A percentile compares a stretch with the other conserved stretches of the same genome.
Conservation (phyloP, 805 yeast genomes). For the Scheffersomyces stipitis region DNA sequence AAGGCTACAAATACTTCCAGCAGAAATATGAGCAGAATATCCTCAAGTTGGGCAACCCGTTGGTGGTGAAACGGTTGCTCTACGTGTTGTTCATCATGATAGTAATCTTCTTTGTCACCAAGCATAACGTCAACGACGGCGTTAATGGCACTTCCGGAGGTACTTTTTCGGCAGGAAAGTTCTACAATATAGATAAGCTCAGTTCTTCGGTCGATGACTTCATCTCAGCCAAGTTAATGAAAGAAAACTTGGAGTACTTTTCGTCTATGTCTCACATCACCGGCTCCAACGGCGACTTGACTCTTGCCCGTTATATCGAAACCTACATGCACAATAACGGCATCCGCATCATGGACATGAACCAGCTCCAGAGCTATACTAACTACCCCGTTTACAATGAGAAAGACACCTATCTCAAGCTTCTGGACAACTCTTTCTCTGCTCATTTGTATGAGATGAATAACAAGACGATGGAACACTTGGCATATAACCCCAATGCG, state of each 20-base stretch:
- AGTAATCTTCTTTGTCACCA: conserved; percentile 55
- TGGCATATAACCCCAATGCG: conserved; percentile 71
- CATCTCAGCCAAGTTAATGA: conserved; percentile 57
- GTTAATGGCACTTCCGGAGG: conserved; percentile 41
- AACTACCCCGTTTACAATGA: conserved; percentile 56
- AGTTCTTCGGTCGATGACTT: conserved; percentile 46
- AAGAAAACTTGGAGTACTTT: conserved; percentile 66
- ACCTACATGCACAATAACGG: conserved; percentile 60
- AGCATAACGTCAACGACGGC: conserved; percentile 50
- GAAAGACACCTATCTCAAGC: conserved; percentile 26
- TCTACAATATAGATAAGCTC: conserved; percentile 59
- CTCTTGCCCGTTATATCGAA: conserved; percentile 66
- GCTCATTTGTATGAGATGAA: conserved; percentile 41
- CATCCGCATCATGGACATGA: conserved; percentile 49
- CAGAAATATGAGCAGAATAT: conserved; percentile 56
- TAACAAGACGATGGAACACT: conserved; percentile 28
- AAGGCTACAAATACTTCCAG: conserved; percentile 41
- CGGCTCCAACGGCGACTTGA: conserved; percentile 83
- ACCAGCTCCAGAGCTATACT: conserved; percentile 53
- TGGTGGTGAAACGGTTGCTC: conserved; percentile 73
- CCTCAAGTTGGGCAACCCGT: conserved; percentile 77
- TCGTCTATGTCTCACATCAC: conserved; percentile 83
- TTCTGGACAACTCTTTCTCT: conserved; percentile 32
- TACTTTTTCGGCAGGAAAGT: conserved; percentile 51
- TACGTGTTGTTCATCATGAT: conserved; percentile 67